Percentiles rank a stretch among this genome's conserved stretches.
Evolutionary conservation across 2,329 filamentous ascomycete species (phyloP).

Genomic region (Macrophomina pseudophaseolina): DNA sequence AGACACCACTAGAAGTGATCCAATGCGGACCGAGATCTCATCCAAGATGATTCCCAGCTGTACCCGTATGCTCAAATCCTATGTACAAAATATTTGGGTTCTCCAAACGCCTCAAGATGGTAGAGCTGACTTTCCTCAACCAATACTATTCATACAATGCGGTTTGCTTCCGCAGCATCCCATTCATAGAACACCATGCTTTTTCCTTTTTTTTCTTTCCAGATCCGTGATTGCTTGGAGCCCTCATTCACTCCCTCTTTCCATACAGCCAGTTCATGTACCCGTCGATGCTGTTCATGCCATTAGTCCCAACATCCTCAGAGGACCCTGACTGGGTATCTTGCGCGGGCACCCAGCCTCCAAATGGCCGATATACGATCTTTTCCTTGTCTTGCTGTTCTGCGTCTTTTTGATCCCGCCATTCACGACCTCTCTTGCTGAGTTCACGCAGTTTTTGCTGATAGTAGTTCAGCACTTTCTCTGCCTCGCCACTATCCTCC

Average conservation of each 20-base stretch:
- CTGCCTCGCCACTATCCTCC: conserved; percentile 45
- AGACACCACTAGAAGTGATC: no score
- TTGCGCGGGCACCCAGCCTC: neutral
- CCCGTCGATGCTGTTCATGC: neutral
- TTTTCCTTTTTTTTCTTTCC: neutral
- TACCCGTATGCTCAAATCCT: neutral
- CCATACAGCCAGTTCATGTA: conserved; percentile 24
- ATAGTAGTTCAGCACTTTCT: conserved; percentile 49
- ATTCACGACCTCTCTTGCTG: conserved; percentile 62
- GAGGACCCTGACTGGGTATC: neutral
- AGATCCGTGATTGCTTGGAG: neutral
- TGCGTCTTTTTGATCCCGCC: conserved; percentile 61
- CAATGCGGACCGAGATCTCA: no score
- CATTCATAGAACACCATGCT: neutral
- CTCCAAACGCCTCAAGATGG: neutral
- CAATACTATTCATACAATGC: neutral
- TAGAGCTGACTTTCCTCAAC: no score
- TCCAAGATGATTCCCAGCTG: no score
- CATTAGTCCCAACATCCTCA: neutral
- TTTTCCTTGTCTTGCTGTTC: conserved; percentile 20
- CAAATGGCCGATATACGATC: conserved; percentile 3
- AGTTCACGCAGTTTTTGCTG: conserved; percentile 49
- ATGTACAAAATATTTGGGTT: neutral
- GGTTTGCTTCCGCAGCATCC: neutral
- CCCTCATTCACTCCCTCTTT: neutral